Percentiles rank a stretch among this genome's conserved stretches.
Conservation (phyloP, 495 filamentous ascomycete genomes). For the Tuber melanosporum region DNA sequence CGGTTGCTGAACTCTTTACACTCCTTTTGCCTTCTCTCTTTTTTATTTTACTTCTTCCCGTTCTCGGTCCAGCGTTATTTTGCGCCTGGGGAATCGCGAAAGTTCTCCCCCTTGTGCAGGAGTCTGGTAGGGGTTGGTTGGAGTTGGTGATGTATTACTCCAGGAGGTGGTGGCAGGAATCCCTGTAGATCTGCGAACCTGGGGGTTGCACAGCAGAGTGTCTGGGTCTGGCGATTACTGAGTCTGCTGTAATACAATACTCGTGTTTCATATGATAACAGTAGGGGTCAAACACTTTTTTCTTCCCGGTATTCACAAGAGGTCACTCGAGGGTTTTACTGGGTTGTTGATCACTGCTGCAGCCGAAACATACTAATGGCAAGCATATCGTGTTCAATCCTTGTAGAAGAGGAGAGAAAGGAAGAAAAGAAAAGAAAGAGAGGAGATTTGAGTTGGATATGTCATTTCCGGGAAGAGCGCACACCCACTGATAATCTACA, state of each 20-base stretch:
- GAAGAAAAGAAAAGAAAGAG: neutral
- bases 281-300: neutral
- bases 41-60: neutral
- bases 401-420: neutral
- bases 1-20: constrained; percentile 8
- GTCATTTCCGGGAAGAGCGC: neutral
- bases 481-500: constrained; percentile 3
- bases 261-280: neutral
- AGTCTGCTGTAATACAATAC: neutral
- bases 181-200: neutral
- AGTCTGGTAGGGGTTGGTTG: neutral
- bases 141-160: neutral
- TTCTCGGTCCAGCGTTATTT: neutral
- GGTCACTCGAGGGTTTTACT: neutral
- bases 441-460: neutral
- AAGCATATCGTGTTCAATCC: neutral
- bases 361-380: neutral
- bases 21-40: neutral
- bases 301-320: neutral
- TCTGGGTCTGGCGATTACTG: neutral
- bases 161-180: neutral
- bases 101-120: neutral
- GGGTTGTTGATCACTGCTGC: neutral
- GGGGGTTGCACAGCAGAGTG: neutral
- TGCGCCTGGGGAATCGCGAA: neutral